Evolutionary conservation across 1,284 basidiomycete genomes (phyloP).

Genomic region (Violaceomyces palustris): DNA sequence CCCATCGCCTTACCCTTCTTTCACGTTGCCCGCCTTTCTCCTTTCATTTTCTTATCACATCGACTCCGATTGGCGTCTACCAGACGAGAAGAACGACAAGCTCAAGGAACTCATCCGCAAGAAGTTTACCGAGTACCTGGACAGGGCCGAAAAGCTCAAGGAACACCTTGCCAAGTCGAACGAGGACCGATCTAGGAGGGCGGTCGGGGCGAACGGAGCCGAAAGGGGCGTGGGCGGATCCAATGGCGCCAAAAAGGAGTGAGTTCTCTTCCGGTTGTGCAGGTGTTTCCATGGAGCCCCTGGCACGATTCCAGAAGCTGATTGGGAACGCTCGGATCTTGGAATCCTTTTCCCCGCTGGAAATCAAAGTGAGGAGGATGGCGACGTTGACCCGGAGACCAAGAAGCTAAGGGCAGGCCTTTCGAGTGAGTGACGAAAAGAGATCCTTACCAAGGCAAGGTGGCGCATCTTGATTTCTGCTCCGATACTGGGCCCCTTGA

Average conservation of each 20-base stretch:
- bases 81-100: slow-evolving; percentile 95
- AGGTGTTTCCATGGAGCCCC: not conserved
- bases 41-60: not conserved
- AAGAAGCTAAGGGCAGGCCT: slow-evolving; percentile 90
- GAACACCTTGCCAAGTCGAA: slow-evolving; percentile 56
- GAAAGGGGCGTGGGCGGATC: slow-evolving; percentile 62
- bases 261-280: no score
- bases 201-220: slow-evolving; percentile 69
- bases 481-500: no score
- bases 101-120: slow-evolving; percentile 78
- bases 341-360: not conserved
- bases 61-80: no score
- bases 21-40: not conserved
- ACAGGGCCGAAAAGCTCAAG: slow-evolving; percentile 87
- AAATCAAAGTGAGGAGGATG: slow-evolving; percentile 62
- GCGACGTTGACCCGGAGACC: slow-evolving; percentile 79
- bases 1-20: not conserved
- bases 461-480: no score
- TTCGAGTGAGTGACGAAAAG: slow-evolving; percentile 60
- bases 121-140: slow-evolving; percentile 89
- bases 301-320: not conserved
- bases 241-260: slow-evolving; percentile 63
- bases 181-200: slow-evolving; percentile 69
- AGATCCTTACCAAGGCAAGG: no score
- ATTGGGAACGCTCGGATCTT: slow-evolving; percentile 1